phyloP scores from a whole-genome alignment of 2,329 filamentous ascomycete species.

The Colletotrichum camelliae region DNA sequence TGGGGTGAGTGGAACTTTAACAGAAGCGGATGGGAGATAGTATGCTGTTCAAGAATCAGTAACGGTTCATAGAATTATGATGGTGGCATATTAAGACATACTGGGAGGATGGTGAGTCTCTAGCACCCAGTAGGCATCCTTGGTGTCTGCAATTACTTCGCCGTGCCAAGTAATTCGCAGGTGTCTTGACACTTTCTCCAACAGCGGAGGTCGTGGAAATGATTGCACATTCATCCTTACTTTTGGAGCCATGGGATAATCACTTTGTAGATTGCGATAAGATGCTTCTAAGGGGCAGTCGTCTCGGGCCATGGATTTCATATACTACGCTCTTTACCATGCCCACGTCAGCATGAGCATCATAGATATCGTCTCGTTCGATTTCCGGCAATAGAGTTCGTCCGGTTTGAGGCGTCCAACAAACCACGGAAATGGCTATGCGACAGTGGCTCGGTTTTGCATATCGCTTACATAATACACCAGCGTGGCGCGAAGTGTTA shows the following conservation, averaged over 20 bases:
- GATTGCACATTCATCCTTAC: slow-evolving; percentile 57
- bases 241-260: background rate
- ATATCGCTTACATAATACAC: background rate
- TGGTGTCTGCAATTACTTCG: slow-evolving; percentile 61
- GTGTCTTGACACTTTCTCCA: slow-evolving; percentile 59
- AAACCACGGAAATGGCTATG: background rate
- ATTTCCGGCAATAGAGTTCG: background rate
- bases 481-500: background rate
- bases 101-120: slow-evolving; percentile 69
- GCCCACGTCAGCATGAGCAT: background rate
- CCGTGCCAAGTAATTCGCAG: slow-evolving; percentile 62
- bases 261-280: background rate
- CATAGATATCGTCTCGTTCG: background rate
- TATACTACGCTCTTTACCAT: background rate
- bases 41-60: slow-evolving; percentile 49
- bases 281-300: no score
- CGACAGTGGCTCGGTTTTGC: background rate
- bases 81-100: slow-evolving; percentile 31
- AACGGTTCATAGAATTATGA: background rate
- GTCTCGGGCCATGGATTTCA: background rate
- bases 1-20: slow-evolving; percentile 51
- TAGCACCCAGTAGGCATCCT: slow-evolving; percentile 64
- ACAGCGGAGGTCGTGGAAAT: slow-evolving; percentile 63
- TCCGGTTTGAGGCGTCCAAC: background rate
- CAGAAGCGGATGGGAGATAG: slow-evolving; percentile 59